Conservation (phyloP, 2,329 filamentous ascomycete species). For the Alternaria sp. region DNA sequence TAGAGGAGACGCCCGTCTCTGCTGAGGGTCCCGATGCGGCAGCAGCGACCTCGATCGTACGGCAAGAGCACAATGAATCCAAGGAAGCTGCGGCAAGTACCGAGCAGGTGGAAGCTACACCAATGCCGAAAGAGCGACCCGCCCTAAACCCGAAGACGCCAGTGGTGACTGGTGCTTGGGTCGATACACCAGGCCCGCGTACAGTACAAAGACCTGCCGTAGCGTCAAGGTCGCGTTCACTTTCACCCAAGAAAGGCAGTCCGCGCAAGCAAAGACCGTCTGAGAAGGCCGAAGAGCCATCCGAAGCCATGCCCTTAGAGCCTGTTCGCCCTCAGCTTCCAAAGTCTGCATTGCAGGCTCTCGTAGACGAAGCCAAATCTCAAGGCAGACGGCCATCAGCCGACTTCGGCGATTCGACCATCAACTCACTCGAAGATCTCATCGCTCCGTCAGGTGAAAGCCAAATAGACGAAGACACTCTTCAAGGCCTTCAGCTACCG, state of each 20-base stretch:
- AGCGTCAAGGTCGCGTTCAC: conserved; percentile 18
- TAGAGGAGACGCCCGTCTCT: conserved; percentile 4
- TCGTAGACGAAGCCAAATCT: conserved; percentile 49
- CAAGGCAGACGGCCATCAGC: conserved; percentile 25
- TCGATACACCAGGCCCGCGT: conserved; percentile 53
- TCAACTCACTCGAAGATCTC: conserved; percentile 56
- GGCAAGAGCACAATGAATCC: conserved; percentile 11
- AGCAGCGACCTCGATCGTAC: neutral
- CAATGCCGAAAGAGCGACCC: conserved; percentile 32
- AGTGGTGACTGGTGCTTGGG: conserved; percentile 56
- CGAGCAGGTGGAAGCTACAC: conserved; percentile 33
- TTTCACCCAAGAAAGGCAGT: conserved; percentile 23
- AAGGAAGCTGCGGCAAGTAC: conserved; percentile 1
- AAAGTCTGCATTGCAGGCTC: conserved; percentile 47
- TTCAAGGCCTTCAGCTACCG: conserved; percentile 38
- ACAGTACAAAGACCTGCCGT: conserved; percentile 21
- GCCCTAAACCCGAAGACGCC: conserved; percentile 49
- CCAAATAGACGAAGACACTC: conserved; percentile 42
- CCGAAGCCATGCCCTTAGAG: neutral
- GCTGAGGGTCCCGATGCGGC: neutral
- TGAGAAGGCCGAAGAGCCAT: conserved; percentile 11
- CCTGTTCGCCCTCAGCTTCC: conserved; percentile 34
- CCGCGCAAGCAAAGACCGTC: conserved; percentile 18
- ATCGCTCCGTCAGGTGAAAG: conserved; percentile 37
- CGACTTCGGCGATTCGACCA: conserved; percentile 54